phyloP scores from a whole-genome alignment of 805 yeast species.

The Myxozyma kluyveri region DNA sequence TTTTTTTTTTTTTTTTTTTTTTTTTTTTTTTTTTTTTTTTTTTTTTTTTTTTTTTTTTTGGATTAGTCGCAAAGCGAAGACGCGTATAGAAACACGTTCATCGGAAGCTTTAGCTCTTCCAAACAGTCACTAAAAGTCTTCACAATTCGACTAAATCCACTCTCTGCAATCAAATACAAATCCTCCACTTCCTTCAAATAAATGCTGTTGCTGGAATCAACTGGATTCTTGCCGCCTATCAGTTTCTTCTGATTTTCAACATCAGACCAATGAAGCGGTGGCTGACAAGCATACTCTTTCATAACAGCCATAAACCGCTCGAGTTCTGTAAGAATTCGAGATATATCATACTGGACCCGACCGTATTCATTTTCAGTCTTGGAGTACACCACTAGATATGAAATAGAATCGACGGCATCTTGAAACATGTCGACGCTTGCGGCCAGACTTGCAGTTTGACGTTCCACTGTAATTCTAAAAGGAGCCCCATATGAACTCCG shows the following conservation, averaged over 20 bases:
- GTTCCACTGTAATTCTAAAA: conserved; percentile 38
- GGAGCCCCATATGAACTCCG: conserved; percentile 35
- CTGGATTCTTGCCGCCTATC: conserved; percentile 8
- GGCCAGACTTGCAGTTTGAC: conserved; percentile 32
- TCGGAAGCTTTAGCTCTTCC: conserved; percentile 14
- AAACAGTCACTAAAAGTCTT: conserved; percentile 35
- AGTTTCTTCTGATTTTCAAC: conserved; percentile 22
- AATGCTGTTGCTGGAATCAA: conserved; percentile 21
- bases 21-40: not conserved
- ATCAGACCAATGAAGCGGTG: conserved; percentile 39
- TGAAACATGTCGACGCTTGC: conserved; percentile 32
- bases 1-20: conserved; percentile 1
- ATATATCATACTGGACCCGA: conserved; percentile 43
- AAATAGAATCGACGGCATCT: conserved; percentile 38
- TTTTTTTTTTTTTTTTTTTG: not conserved
- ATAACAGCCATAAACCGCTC: conserved; percentile 33
- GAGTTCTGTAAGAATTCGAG: conserved; percentile 34
- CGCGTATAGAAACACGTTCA: not conserved
- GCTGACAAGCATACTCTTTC: conserved; percentile 31
- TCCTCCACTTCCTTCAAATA: conserved; percentile 25
- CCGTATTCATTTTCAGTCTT: conserved; percentile 42
- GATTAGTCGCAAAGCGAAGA: not conserved
- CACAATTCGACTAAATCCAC: conserved; percentile 34
- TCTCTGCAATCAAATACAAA: conserved; percentile 23
- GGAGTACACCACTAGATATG: conserved; percentile 37